Evolutionary conservation across 768 basidiomycete genomes (phyloP), one percentile per base, ranked within the genome.

Genomic region (Tremella yokohamensis): DNA sequence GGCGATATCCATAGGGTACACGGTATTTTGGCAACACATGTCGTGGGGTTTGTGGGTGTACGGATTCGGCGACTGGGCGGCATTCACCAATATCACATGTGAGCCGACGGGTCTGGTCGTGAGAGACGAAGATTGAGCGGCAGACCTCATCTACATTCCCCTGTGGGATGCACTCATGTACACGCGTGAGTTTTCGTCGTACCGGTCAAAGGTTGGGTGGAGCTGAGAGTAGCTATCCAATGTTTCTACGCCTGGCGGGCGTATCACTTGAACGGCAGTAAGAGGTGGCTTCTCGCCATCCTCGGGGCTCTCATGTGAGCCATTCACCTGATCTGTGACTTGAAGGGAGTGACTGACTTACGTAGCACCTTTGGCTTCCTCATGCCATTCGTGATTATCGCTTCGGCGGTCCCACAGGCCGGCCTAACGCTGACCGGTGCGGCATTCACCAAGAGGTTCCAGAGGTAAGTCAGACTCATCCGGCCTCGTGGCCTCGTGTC

Each of bases 181-280:
- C 29, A 34, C 29, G 4, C 29, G 29, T 34, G 29, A 4, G 29
- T 34, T 34, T 34, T 34, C 4, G 29, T 34, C 6, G 11, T 34
- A 34, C 29, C 11, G n/a, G n/a, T 34, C 6, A 34, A 11, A 34
- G 11, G 4, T 34, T 4, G 29, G 29, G 11, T 34, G 11, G 29
- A 6, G 29, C 29, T 52, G 24, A 34, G 51, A 16, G 12, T 9
- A 16, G 29, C 29, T 26, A 25, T 18, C 34, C 54, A 56, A 25
- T 18, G 20, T 15, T 56, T 56, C 54, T 56, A 56, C 26, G 42
- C 47, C 13, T 40, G 47, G 15, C 29, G 54, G 12, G 54, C 54
- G 8, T 56, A 56, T 19, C 40, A 44, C 18, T 15, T 56, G 8
- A 24, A 26, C 22, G 29, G 29, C 24, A 56, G 47, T 8, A 56